Conservation (phyloP, 768 basidiomycete species). For the Chalciporus sphaerocephalus region DNA sequence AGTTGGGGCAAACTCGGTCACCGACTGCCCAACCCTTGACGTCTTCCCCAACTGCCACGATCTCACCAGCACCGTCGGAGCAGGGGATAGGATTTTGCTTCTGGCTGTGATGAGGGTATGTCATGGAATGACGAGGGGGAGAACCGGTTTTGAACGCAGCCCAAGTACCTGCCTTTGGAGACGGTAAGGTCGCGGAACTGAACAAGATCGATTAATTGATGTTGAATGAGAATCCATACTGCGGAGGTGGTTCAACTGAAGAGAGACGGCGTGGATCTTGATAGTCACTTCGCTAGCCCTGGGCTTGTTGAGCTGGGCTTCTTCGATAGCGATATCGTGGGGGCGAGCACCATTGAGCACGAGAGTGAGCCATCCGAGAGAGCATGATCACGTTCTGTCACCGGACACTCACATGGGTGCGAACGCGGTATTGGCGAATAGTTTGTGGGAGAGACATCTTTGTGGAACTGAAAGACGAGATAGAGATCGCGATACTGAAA, state of each 20-base stretch:
- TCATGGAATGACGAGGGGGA: slow-evolving; percentile 24
- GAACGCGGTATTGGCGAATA: too few relatives aligned
- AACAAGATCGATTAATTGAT: not conserved
- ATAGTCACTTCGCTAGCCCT: slow-evolving; percentile 50
- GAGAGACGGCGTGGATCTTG: slow-evolving; percentile 52
- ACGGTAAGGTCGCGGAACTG: slow-evolving; percentile 51
- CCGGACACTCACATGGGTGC: too few relatives aligned
- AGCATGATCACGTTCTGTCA: too few relatives aligned
- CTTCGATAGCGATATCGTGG: slow-evolving; percentile 27
- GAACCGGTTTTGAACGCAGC: slow-evolving; percentile 21
- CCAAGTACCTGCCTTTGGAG: slow-evolving; percentile 37
- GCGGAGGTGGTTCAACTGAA: slow-evolving; percentile 36
- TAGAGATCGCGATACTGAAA: too few relatives aligned
- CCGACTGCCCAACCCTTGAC: slow-evolving; percentile 47
- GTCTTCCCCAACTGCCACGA: slow-evolving; percentile 41
- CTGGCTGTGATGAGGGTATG: slow-evolving; percentile 19
- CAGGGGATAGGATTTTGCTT: slow-evolving; percentile 30
- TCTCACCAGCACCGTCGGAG: slow-evolving; percentile 56
- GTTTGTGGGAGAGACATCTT: too few relatives aligned
- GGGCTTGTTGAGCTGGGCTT: slow-evolving; percentile 28
- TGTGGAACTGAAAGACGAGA: too few relatives aligned
- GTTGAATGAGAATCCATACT: not conserved
- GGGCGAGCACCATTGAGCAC: slow-evolving; percentile 20
- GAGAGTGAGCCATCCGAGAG: too few relatives aligned
- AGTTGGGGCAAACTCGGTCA: slow-evolving; percentile 56